These are phyloP conservation scores for Dactylellina drechsleri DNA, from an alignment of 2,329 filamentous ascomycete species.

Conservation along the genomic window DNA sequence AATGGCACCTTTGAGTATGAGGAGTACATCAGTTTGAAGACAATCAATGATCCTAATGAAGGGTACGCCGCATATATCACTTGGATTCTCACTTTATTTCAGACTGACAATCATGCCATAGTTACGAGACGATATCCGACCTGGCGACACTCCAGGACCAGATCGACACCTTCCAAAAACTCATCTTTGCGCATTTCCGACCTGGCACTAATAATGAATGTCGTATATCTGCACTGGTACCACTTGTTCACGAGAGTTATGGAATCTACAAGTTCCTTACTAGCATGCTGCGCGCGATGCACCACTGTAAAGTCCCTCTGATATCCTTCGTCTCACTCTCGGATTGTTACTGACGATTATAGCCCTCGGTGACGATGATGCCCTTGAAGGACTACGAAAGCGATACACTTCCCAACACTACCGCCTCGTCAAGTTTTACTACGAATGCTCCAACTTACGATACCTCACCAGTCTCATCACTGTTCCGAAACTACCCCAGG, in stretches of 20 bases:
- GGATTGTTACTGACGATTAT: conserved; percentile 17
- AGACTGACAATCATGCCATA: conserved; percentile 59
- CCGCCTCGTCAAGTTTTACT: conserved; percentile 96
- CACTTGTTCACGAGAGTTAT: conserved; percentile 95
- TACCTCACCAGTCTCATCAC: conserved; percentile 97
- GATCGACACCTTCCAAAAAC: conserved; percentile 97
- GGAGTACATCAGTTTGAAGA: conserved; percentile 97
- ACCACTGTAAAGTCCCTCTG: conserved; percentile 75
- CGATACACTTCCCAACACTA: conserved; percentile 97
- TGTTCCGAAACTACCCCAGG: conserved; percentile 92
- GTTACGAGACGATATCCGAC: conserved; percentile 91
- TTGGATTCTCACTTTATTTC: not conserved
- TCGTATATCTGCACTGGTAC: conserved; percentile 90
- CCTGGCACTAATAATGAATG: conserved; percentile 94
- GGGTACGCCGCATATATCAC: conserved; percentile 68
- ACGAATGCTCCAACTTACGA: conserved; percentile 96
- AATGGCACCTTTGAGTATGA: conserved; percentile 99
- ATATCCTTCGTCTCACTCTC: conserved; percentile 55
- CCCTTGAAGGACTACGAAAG: conserved; percentile 83
- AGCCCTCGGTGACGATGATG: conserved; percentile 93
- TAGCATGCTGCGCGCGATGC: conserved; percentile 98
- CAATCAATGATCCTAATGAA: conserved; percentile 98
- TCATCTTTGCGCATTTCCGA: conserved; percentile 97
- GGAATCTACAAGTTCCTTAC: conserved; percentile 99
- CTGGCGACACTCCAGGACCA: conserved; percentile 97